phyloP scores from a whole-genome alignment of 257 asterid species.

The Solanum habrochaites region DNA sequence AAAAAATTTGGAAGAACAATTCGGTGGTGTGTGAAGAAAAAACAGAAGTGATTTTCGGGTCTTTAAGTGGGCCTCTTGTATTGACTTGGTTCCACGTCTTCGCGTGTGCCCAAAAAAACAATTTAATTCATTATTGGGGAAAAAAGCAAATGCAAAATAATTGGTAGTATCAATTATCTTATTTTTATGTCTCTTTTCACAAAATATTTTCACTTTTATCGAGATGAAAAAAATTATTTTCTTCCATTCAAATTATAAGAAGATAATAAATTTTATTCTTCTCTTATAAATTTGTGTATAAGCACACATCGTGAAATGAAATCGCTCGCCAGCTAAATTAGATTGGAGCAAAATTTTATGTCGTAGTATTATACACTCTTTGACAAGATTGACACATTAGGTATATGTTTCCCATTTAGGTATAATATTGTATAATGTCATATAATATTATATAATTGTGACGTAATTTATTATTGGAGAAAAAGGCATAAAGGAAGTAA shows the following conservation, averaged over 20 bases:
- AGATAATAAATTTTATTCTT: no score
- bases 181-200: not conserved
- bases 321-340: no score
- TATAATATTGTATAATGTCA: no score
- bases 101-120: not conserved
- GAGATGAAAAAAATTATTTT: not conserved
- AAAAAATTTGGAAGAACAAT: not conserved
- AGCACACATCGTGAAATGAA: no score
- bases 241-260: no score
- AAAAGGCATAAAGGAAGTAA: not conserved
- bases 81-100: not conserved
- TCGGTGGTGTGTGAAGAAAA: not conserved
- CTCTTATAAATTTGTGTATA: not conserved
- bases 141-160: not conserved
- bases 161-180: not conserved
- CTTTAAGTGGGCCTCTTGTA: not conserved
- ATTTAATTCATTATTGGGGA: not conserved
- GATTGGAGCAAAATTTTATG: no score
- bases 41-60: not conserved
- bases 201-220: not conserved
- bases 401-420: not conserved
- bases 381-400: not conserved
- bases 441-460: no score
- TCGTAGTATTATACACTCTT: not conserved
- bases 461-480: not conserved